phyloP scores from a whole-genome alignment of 164 flowering plant species.

The Sedum album region DNA sequence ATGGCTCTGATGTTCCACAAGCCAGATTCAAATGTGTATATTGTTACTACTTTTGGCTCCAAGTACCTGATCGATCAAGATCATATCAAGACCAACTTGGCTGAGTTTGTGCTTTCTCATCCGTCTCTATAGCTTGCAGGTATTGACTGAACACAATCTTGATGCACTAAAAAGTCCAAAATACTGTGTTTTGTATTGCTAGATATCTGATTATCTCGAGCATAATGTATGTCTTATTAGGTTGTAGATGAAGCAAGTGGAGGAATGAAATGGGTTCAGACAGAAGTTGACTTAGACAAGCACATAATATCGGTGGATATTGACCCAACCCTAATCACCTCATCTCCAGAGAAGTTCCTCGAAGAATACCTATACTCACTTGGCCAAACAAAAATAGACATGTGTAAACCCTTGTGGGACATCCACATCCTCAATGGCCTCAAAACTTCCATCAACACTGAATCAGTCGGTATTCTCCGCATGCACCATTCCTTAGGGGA shows the following conservation, averaged over 20 bases:
- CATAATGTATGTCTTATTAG: conserved; percentile 12
- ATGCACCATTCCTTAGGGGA: too few species aligned
- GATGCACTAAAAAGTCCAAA: too few species aligned
- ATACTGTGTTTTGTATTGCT: too few species aligned
- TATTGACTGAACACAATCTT: conserved; percentile 14
- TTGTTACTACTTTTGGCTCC: conserved; percentile 35
- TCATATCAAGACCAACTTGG: conserved; percentile 19
- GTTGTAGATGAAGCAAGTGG: conserved; percentile 24
- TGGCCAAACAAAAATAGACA: conserved; percentile 27
- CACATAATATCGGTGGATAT: conserved; percentile 35
- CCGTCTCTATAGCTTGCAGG: conserved; percentile 54
- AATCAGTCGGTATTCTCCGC: too few species aligned
- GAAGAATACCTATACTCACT: conserved; percentile 43
- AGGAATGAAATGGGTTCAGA: too few species aligned
- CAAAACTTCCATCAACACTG: too few species aligned
- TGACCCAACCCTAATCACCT: conserved; percentile 18
- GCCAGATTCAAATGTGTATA: conserved; percentile 30
- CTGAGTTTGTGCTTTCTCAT: too few species aligned
- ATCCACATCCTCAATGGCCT: too few species aligned
- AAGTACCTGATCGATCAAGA: conserved; percentile 21
- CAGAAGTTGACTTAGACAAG: conserved; percentile 34
- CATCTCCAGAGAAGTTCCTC: conserved; percentile 32
- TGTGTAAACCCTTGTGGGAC: too few species aligned
- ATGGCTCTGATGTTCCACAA: conserved; percentile 35
- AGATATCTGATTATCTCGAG: background rate